Evolutionary conservation across 768 basidiomycete genomes (phyloP), one percentile per base, ranked within the genome.

Genomic region (Nevesoporus exiguus): DNA sequence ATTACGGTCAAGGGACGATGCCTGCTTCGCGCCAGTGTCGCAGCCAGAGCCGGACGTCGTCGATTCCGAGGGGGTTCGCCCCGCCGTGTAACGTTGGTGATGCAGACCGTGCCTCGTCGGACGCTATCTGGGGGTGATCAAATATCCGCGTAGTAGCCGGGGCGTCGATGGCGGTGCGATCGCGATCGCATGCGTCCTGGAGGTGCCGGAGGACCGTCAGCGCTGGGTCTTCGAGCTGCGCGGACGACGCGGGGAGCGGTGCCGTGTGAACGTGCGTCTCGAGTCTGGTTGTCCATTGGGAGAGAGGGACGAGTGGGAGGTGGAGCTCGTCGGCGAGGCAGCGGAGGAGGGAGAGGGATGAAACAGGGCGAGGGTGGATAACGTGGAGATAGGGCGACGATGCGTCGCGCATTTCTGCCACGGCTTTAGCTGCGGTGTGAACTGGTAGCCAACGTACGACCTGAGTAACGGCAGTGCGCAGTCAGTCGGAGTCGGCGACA

Each of bases 331-430:
- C 33, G 19, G 53, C 29, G 31, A 59, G 33, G 15, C 5, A 31
- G n/a, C 37, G 47, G 39, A 62, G 54, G 41, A 60, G 61, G 9
- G 47, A 4, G n/a, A 47, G 37, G 15, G 47, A 39, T 19, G 57
- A 60, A 13, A 52, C 17, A 5, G 64, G 50, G 14, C 0, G 19
- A 15, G 60, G 62, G 7, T 59, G 65, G 0, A 36, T 52, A 40
- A 67, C 2, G 34, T 65, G 51, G 31, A 53, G 47, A 9, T 49
- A 51, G 1, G 52, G 11, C 4, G 56, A 42, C 2, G 8, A 7
- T 0, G 62, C 33, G n/a, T 54, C n/a, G n/a, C 61, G 55, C 62
- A 65, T 55, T 33, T 59, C 57, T 5, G 43, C 42, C 1, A 67
- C 49, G 15, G 36, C 66, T 1, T 25, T 41, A 2, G 66, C 62